Evolutionary conservation across 805 yeast species (phyloP).

Genomic region (Metschnikowia arizonensis): DNA sequence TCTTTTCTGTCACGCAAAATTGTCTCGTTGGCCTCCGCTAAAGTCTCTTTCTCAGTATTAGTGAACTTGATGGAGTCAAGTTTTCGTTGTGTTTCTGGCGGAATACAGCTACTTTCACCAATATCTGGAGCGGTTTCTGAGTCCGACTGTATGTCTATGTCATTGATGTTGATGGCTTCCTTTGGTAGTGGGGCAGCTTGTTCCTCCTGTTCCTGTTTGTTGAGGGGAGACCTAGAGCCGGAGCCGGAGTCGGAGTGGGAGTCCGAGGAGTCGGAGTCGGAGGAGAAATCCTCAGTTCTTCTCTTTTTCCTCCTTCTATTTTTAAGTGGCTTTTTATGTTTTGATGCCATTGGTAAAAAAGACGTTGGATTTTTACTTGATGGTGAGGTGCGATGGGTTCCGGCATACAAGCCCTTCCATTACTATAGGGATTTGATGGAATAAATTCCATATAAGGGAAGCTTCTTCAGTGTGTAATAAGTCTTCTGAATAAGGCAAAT

Average conservation of each 20-base stretch:
- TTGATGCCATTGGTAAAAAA: constrained; percentile 10
- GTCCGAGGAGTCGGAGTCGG: constrained; percentile 40
- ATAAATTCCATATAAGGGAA: too few relatives aligned
- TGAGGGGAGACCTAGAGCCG: neutral
- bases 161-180: constrained; percentile 29
- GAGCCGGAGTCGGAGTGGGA: constrained; percentile 25
- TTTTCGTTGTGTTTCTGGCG: constrained; percentile 18
- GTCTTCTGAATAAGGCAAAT: too few relatives aligned
- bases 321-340: constrained; percentile 10
- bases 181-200: constrained; percentile 5
- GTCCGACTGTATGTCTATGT: constrained; percentile 30
- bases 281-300: constrained; percentile 74
- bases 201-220: neutral
- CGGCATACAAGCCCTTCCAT: neutral
- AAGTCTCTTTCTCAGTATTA: constrained; percentile 15
- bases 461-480: too few relatives aligned
- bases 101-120: constrained; percentile 11
- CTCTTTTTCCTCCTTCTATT: constrained; percentile 67
- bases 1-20: constrained; percentile 30
- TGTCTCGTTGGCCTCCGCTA: constrained; percentile 21
- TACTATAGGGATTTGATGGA: too few relatives aligned
- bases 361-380: neutral
- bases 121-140: constrained; percentile 5
- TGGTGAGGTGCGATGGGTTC: constrained; percentile 1
- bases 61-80: constrained; percentile 26